Evolutionary conservation across 768 basidiomycete species (phyloP).

Genomic region (Serendipita sp.): DNA sequence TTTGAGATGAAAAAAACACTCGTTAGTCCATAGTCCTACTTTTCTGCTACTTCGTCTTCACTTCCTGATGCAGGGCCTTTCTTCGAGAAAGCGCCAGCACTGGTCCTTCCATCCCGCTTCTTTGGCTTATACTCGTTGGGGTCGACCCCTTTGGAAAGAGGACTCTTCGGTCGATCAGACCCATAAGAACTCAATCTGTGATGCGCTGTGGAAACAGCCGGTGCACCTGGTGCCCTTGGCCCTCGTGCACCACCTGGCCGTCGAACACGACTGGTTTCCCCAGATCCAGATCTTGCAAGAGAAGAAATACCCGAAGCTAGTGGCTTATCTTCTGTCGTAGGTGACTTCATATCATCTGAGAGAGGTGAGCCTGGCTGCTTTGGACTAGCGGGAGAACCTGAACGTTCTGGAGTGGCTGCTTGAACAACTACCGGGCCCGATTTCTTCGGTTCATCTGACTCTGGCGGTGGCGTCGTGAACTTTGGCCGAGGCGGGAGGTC

Average conservation of each 20-base stretch:
- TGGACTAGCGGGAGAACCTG: constrained; percentile 21
- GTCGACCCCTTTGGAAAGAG: constrained; percentile 21
- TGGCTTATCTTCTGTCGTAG: constrained; percentile 13
- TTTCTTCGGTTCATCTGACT: constrained; percentile 9
- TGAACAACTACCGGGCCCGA: constrained; percentile 22
- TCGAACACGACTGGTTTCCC: constrained; percentile 24
- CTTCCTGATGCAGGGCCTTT: constrained; percentile 74
- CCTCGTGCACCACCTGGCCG: constrained; percentile 34
- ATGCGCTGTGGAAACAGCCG: neutral
- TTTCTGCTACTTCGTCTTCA: constrained; percentile 38
- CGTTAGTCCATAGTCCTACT: constrained; percentile 12
- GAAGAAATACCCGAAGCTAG: constrained; percentile 13
- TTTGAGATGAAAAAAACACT: neutral
- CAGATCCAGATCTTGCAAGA: constrained; percentile 34
- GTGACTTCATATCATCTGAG: constrained; percentile 11
- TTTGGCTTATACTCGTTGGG: constrained; percentile 13
- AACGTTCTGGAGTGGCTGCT: constrained; percentile 30
- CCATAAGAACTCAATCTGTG: constrained; percentile 14
- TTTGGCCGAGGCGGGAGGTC: constrained; percentile 6
- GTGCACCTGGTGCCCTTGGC: constrained; percentile 25
- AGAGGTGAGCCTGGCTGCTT: constrained; percentile 21
- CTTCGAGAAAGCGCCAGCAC: constrained; percentile 31
- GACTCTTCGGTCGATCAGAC: constrained; percentile 25
- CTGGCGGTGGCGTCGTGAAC: constrained; percentile 6
- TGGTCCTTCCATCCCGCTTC: constrained; percentile 20